These are phyloP conservation scores for Fusarium illudens DNA, from an alignment of 2,329 filamentous ascomycete species.

Conservation along the genomic window DNA sequence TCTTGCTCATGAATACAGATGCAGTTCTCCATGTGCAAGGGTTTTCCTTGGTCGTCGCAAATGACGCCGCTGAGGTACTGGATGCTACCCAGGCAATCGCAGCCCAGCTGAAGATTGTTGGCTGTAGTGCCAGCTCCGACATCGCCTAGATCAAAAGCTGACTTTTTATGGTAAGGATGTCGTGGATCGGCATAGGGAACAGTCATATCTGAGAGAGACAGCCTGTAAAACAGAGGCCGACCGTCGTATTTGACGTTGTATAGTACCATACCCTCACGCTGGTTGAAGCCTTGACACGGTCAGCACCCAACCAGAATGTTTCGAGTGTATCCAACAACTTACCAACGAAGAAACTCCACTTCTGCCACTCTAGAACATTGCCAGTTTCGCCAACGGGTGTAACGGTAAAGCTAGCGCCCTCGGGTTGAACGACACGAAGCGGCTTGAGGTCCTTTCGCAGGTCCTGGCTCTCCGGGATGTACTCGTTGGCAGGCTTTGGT, in stretches of 20 bases:
- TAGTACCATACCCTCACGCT: slow-evolving; percentile 74
- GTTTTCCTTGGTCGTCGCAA: slow-evolving; percentile 61
- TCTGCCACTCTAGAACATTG: slow-evolving; percentile 66
- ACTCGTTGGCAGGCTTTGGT: slow-evolving; percentile 47
- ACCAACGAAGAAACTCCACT: slow-evolving; percentile 73
- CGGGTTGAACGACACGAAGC: slow-evolving; percentile 75
- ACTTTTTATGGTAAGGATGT: slow-evolving; percentile 72
- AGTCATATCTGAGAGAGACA: slow-evolving; percentile 76
- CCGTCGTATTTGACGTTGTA: slow-evolving; percentile 75
- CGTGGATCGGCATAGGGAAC: slow-evolving; percentile 75
- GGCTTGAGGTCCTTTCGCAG: slow-evolving; percentile 69
- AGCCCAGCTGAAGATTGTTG: slow-evolving; percentile 74
- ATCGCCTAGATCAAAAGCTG: slow-evolving; percentile 77
- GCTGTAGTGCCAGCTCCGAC: slow-evolving; percentile 71
- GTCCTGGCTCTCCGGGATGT: slow-evolving; percentile 61
- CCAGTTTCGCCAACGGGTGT: slow-evolving; percentile 43
- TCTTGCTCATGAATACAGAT: slow-evolving; percentile 77
- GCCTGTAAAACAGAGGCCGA: slow-evolving; percentile 70
- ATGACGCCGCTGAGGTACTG: slow-evolving; percentile 69
- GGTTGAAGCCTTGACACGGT: slow-evolving; percentile 61
- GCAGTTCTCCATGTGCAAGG: slow-evolving; percentile 63
- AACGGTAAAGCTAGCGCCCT: slow-evolving; percentile 73
- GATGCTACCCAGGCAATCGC: slow-evolving; percentile 75
- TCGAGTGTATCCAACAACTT: neutral
- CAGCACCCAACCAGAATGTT: neutral